These are phyloP conservation scores for Suillus americanus DNA, from an alignment of 768 basidiomycete species.

Conservation along the genomic window DNA sequence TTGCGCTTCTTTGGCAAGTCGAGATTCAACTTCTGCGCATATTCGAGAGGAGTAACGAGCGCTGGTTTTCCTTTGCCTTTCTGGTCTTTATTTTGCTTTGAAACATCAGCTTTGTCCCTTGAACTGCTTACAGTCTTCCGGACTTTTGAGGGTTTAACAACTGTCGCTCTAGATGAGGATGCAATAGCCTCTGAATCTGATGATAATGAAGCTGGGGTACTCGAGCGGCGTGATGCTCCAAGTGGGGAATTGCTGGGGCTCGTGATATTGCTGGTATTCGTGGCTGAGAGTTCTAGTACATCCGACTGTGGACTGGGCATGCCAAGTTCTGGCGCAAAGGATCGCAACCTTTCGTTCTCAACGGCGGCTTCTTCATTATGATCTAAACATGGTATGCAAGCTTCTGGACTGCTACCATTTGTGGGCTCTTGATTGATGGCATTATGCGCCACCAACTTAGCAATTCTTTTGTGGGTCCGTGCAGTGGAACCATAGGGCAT, in stretches of 20 bases:
- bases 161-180: background rate
- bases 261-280: constrained; percentile 20
- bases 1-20: constrained; percentile 20
- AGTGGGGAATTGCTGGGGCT: constrained; percentile 15
- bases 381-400: background rate
- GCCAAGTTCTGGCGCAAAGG: background rate
- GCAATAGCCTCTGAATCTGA: constrained; percentile 2
- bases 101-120: constrained; percentile 11
- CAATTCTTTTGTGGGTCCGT: background rate
- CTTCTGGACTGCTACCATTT: background rate
- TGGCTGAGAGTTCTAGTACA: background rate
- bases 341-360: background rate
- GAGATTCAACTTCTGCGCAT: constrained; percentile 43
- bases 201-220: background rate
- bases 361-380: background rate
- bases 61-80: constrained; percentile 42
- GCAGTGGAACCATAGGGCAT: background rate
- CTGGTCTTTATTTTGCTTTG: constrained; percentile 16
- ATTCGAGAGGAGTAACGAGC: constrained; percentile 50
- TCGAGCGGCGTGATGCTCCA: background rate
- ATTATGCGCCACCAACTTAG: background rate
- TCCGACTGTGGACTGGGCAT: background rate
- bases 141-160: constrained; percentile 7
- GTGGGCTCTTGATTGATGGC: background rate
- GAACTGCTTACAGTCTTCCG: constrained; percentile 25